Base-by-base conservation (phyloP, 345 rosid species). In the Eutrema yunnanense region DNA sequence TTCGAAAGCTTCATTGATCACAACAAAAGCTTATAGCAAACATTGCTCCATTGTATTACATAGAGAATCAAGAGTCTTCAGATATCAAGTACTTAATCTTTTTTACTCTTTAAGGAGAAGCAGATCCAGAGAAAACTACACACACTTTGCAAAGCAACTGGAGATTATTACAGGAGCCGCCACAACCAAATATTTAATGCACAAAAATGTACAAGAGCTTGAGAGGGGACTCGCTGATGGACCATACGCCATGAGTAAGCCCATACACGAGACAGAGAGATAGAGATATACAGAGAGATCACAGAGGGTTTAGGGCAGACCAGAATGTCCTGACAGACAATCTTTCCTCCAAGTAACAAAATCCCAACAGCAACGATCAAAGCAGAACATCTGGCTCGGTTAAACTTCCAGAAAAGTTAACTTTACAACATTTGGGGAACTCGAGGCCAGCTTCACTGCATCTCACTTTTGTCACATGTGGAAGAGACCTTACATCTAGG, bases 401-500 rank as follows among this genome's bases (percentile, higher is more conserved):
- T 72, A 91, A 82, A 76, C 92, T 79, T 62, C 95, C 93, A 0
- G 71, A 53, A 69, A 84, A 95, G 79, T 91, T 88, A 79, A 95
- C 96, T 84, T 83, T 91, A 82, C 96, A 95, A 76, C 55, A 67
- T 26, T 73, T 64, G 3, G 96, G 97, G 71, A 95, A 95, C 71
- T 51, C 82, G 51, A 95, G 65, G 12, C 90, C 93, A 70, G 90
- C 97, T 82, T 87, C 97, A 56, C 82, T 89, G 46, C 96, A 95
- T 29, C 74, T 87, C 5, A 72, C 84, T 89, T 91, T 72, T 7
- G 96, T 89, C 41, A 88, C 78, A 76, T 78, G 83, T 2, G 92
- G 90, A 81, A 96, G 90, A 61, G 97, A 89, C 77, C 97, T 82
- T 57, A 94, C 93, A 71, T 91, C 97, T 65, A 94, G 80, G 77